Evolutionary conservation across 441 rosid species (phyloP), one percentile per base, ranked within the genome.

Genomic region (Omphalea diandra): DNA sequence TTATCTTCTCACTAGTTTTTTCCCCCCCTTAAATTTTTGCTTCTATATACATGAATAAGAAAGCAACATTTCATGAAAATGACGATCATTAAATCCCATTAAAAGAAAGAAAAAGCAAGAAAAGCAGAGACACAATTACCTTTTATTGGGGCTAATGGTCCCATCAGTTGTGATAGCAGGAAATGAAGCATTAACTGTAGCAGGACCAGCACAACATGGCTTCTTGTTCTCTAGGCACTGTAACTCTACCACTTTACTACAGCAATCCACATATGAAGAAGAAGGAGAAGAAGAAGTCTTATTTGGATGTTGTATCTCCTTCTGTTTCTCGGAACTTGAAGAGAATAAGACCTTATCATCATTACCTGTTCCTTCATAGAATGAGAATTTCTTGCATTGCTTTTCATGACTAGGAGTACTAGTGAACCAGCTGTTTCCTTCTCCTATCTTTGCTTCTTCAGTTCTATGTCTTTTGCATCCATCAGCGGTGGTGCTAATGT

Each of bases 131-230:
- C n/a, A 66, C 41, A 3, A 90, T 43, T 43, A 49, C 96, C 96
- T 92, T 79, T 90, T 88, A 73, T 85, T 93, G 65, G 90, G 85
- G 72, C 50, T 74, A 70, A 60, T 70, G 77, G 80, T 72, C 58
- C 79, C 74, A 80, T 83, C 74, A 77, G 84, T 70, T 58, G 81
- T 67, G 35, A 85, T 80, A 80, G 89, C 82, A 64, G 79, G 29
- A 59, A 56, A 68, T 54, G 77, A 64, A 73, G 76, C 65, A 65
- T 31, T 31, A 72, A 73, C 55, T 59, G 32, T 41, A 53, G 52
- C 74, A 46, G 60, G 58, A 73, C 17, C 14, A 17, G 65, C n/a
- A n/a, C 63, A 49, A 76, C 80, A 75, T 69, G 80, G n/a, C n/a
- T n/a, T 64, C 58, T 76, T 79, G 75, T 75, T 82, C 72, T 77